Evolutionary conservation across 2,329 filamentous ascomycete species (phyloP).

Genomic region (Mollisiaceae sp.): DNA sequence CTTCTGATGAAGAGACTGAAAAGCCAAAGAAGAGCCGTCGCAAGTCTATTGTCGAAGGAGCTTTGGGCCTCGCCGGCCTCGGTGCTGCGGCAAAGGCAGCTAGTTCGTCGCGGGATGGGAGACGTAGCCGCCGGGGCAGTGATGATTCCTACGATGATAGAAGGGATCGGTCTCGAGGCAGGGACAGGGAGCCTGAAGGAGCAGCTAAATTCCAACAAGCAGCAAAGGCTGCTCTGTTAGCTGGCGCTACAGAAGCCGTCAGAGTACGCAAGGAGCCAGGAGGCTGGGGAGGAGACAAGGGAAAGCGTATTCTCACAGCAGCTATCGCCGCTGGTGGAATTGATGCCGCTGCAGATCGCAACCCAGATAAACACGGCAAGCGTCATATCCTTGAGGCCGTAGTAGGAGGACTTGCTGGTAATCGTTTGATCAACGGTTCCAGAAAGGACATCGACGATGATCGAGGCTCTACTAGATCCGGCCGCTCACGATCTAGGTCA

Average conservation of each 20-base stretch:
- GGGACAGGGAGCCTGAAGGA: conserved; percentile 54
- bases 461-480: conserved; percentile 60
- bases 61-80: conserved; percentile 64
- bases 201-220: conserved; percentile 77
- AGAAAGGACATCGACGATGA: conserved; percentile 61
- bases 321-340: conserved; percentile 86
- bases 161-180: conserved; percentile 58
- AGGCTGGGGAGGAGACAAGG: conserved; percentile 88
- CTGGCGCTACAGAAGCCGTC: conserved; percentile 91
- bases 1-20: conserved; percentile 57
- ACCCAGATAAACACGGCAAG: conserved; percentile 76
- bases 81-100: conserved; percentile 66
- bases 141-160: conserved; percentile 49
- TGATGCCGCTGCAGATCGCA: conserved; percentile 71
- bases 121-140: conserved; percentile 47
- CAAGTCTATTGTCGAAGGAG: conserved; percentile 68
- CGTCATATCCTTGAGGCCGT: conserved; percentile 85
- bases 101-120: conserved; percentile 47
- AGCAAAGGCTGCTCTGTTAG: conserved; percentile 87
- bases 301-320: conserved; percentile 88
- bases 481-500: conserved; percentile 62
- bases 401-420: conserved; percentile 85
- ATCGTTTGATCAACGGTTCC: conserved; percentile 83
- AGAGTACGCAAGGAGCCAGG: conserved; percentile 87
- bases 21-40: conserved; percentile 58